Percentiles rank a stretch among this genome's conserved stretches.
phyloP scores from a whole-genome alignment of 371 early-diverging fungal species.

The Lichtheimia hyalospora region DNA sequence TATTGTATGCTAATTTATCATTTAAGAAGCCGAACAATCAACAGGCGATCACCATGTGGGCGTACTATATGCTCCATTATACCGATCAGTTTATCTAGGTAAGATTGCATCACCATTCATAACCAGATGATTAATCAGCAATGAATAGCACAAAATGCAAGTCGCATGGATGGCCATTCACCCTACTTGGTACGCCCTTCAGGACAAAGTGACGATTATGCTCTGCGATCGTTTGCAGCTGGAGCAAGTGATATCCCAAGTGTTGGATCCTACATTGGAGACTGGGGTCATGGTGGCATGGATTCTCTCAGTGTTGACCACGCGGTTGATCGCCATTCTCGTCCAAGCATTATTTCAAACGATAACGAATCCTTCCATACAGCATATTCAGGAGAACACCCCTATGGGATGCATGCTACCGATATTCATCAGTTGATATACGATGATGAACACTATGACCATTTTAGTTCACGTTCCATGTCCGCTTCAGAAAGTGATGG shows the following conservation, averaged over 20 bases:
- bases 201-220: slow-evolving; percentile 5
- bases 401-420: neutral
- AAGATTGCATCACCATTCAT: neutral
- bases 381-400: slow-evolving; percentile 19
- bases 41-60: slow-evolving; percentile 50
- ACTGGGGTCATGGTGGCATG: slow-evolving; percentile 12
- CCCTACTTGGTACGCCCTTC: neutral
- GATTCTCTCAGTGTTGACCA: neutral
- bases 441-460: slow-evolving; percentile 14
- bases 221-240: neutral
- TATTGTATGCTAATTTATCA: no score
- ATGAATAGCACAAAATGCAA: no score
- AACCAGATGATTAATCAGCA: neutral
- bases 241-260: slow-evolving; percentile 20
- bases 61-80: slow-evolving; percentile 60
- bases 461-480: slow-evolving; percentile 13
- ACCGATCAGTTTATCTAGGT: slow-evolving; percentile 46
- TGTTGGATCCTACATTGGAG: slow-evolving; percentile 18
- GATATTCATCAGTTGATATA: slow-evolving; percentile 3
- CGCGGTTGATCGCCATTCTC: slow-evolving; percentile 12
- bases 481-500: slow-evolving; percentile 22
- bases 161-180: neutral
- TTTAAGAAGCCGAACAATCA: no score
- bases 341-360: slow-evolving; percentile 23
- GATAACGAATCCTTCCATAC: slow-evolving; percentile 48